Base-by-base conservation (phyloP, 176 grass and related monocot genomes). In the Miscanthus lutarioriparius region DNA sequence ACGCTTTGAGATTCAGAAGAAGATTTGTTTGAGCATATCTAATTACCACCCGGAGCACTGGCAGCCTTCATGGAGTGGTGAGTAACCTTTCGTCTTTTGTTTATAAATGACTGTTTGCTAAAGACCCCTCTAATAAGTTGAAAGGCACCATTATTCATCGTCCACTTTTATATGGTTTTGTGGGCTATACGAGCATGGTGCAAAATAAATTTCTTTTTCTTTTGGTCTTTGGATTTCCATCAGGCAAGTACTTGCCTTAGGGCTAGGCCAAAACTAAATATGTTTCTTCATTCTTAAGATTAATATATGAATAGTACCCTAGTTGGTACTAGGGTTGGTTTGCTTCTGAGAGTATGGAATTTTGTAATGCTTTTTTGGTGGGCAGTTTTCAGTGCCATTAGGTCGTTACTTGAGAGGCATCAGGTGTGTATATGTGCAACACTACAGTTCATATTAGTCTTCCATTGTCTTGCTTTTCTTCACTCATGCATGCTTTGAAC, bases 1-100 rank as follows among this genome's bases (percentile, higher is more conserved):
- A 66, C 92, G 96, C 64, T 99, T 99, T 82, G 96, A 99, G 92
- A 86, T 87, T 32, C 93, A 99, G 78, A 99, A 92, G 77, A 99
- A 99, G 84, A 96, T 99, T 83, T 99, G 96, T 88, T 89, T 99
- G 83, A 99, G 93, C 91, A 99, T 99, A 47, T 99, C 96, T 12
- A 99, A 99, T 86, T 96, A 99, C 80, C 96, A 99, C 30, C 96
- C 96, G 3, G 96, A 99, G 73, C 96, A 99, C 15, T 99, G 93
- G 96, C 96, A 99, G 40, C 93, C 96, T 84, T 99, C 96, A 79
- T 99, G 96, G 96, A 99, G 96, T 66, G 93, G 96, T 99, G 62
- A 87, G 89, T 90, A 62, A 35, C 14, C n/a, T 71, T 82, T 8
- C 9, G 1, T 58, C 58, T 59, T 86, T 74, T 82, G 10, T 27